Conservation (phyloP, 495 filamentous ascomycete genomes). For the Penicillium argentinense region DNA sequence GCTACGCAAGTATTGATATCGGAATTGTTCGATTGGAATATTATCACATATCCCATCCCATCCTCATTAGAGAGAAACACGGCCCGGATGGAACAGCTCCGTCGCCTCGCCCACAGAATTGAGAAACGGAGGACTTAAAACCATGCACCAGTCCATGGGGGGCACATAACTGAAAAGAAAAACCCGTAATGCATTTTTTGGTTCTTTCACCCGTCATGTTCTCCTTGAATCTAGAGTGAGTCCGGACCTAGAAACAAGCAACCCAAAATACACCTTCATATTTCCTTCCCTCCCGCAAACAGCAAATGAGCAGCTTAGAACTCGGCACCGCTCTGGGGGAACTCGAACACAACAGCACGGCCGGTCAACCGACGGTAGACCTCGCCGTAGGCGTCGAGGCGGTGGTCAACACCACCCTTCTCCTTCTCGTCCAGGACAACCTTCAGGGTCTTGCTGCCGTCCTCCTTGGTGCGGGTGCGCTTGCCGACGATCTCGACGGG, state of each 20-base stretch:
- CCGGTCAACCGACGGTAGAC: slow-evolving; percentile 96
- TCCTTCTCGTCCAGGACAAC: slow-evolving; percentile 99
- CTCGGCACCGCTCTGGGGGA: slow-evolving; percentile 81
- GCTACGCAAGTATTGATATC: slow-evolving; percentile 15
- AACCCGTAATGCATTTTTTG: slow-evolving; percentile 37
- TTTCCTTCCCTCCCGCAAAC: slow-evolving; percentile 22
- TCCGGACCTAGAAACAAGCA: slow-evolving; percentile 31
- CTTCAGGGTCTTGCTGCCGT: slow-evolving; percentile 96
- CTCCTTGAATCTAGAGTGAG: slow-evolving; percentile 31
- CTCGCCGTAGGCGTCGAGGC: slow-evolving; percentile 98
- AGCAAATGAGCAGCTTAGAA: slow-evolving; percentile 58
- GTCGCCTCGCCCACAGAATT: slow-evolving; percentile 20
- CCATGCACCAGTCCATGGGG: slow-evolving; percentile 25
- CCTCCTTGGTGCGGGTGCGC: slow-evolving; percentile 93
- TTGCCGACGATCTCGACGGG: slow-evolving; percentile 99
- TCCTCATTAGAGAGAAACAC: slow-evolving; percentile 33
- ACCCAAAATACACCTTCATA: slow-evolving; percentile 26
- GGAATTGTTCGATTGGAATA: slow-evolving; percentile 32
- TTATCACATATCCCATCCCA: slow-evolving; percentile 34
- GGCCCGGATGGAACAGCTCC: slow-evolving; percentile 26
- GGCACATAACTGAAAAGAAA: slow-evolving; percentile 33
- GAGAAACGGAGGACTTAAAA: slow-evolving; percentile 16
- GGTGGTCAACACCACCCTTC: slow-evolving; percentile 96
- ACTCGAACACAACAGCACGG: slow-evolving; percentile 93
- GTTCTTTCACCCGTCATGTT: slow-evolving; percentile 33